A percentile compares a stretch with the other conserved stretches of the same genome.
Evolutionary conservation across 768 basidiomycete genomes (phyloP).

Genomic region (Russula emetica): DNA sequence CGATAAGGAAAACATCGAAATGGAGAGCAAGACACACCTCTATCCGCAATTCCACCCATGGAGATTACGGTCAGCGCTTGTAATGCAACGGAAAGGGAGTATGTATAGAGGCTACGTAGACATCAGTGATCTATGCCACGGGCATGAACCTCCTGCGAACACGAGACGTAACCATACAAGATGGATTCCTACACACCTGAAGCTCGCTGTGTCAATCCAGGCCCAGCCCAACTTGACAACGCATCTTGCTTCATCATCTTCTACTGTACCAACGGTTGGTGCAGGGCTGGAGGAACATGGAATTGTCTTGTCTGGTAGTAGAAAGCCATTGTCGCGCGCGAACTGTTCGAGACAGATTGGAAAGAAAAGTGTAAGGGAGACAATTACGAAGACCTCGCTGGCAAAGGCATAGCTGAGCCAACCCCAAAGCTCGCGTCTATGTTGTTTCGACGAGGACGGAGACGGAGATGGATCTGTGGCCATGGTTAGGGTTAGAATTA

Average conservation of each 20-base stretch:
- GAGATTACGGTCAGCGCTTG: slow-evolving; percentile 96
- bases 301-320: slow-evolving; percentile 61
- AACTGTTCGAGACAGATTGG: slow-evolving; percentile 86
- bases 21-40: slow-evolving; percentile 50
- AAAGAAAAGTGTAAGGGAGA: slow-evolving; percentile 74
- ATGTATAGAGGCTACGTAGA: slow-evolving; percentile 67
- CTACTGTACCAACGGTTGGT: slow-evolving; percentile 23
- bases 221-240: slow-evolving; percentile 76
- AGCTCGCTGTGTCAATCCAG: slow-evolving; percentile 91
- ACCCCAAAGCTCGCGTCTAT: slow-evolving; percentile 48
- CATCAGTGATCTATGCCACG: slow-evolving; percentile 12
- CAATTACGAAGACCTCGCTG: slow-evolving; percentile 78
- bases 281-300: slow-evolving; percentile 43
- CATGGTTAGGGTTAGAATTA: not conserved
- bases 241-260: slow-evolving; percentile 50
- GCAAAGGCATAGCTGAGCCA: slow-evolving; percentile 88
- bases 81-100: slow-evolving; percentile 81
- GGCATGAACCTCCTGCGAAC: not conserved
- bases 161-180: not conserved
- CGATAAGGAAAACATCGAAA: not conserved
- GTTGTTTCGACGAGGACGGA: not conserved
- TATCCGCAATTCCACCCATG: slow-evolving; percentile 87
- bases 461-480: not conserved
- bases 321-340: slow-evolving; percentile 79
- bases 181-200: slow-evolving; percentile 53